Evolutionary conservation across 805 yeast genomes (phyloP), one percentile per base, ranked within the genome.

Genomic region (Saccharomycopsis sp.): DNA sequence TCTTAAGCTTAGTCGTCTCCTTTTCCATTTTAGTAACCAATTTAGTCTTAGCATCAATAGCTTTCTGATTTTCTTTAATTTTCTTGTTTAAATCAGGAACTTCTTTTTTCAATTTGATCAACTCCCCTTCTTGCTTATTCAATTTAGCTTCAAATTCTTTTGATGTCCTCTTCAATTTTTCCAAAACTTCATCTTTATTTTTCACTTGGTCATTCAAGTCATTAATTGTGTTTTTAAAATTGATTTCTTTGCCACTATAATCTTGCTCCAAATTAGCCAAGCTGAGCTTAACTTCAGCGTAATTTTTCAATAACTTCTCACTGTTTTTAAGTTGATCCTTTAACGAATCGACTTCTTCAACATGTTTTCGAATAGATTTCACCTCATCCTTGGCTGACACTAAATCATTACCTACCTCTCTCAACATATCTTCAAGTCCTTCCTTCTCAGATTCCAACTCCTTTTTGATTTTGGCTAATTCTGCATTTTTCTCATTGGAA

Each of bases 381-480:
- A 79, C 41, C 43, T 75, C 64, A 38, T 82, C 86, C 51, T 74
- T 77, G 0, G 87, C 76, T 4, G 74, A 72, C 1, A 88, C 94
- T 5, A 88, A 66, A 40, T 86, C 94, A 55, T 84, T 75, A 1
- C 96, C 96, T 22, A 88, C 70, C 45, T 75, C 78, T 51, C 72
- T 72, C 43, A 89, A 59, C 85, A 82, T 85, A 47, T 87, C 96
- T 38, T 78, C 87, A 14, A 87, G 64, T 55, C 88, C 95, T 44
- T 77, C 84, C 11, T 4, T 37, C 43, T 24, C 32, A 14, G 37
- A 21, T 7, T 39, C 32, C 7, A 44, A 33, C 28, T 43, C 37
- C 22, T 38, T 37, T 20, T 38, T 44, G 11, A 35, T 26, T 24
- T 45, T 26, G 3, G 4, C 29, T 21, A 44, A 28, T 4, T 29